Evolutionary conservation across 768 basidiomycete species (phyloP), one percentile per base, ranked within the genome.

Genomic region (Gyrodon lividus): DNA sequence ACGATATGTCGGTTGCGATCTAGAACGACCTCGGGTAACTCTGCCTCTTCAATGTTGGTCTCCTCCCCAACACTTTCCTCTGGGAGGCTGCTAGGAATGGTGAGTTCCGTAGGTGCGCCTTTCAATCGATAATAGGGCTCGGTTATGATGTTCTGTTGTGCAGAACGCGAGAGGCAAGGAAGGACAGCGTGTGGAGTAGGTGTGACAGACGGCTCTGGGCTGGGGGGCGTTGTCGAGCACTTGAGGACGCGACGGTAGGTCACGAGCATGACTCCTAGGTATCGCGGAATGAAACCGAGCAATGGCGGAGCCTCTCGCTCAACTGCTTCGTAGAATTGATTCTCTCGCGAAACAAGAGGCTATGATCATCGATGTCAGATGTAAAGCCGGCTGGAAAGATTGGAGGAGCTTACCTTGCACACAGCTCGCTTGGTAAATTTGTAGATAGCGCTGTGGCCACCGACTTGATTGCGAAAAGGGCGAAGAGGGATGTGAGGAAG

Each of bases 241-340:
- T 77, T 84, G 13, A 79, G 72, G 35, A 92, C 89, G 13, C 87
- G 82, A 22, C 97, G 84, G 65, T 98, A 98, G 46, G 88, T 96
- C 61, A 99, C 96, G 37, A 98, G 80, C 93, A 99, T 97, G 48
- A 99, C 97, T 20, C 97, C 97, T 14, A 99, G 78, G 70, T 99
- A 99, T 39, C 95, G 87, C n/a, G 97, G 97, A 53, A 98, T 97
- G 63, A 92, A 99, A 13, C 82, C 87, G 4, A 98, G 78, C 8
- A 99, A 77, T 4, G 92, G 93, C 0, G 97, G 96, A 0, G 92
- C 91, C 62, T 93, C 91, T 23, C 86, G 81, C 67, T 99, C 97
- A 28, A 98, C 93, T 2, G 94, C 83, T 67, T 99, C 97, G 66
- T 99, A 99, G 65, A 99, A 98, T 42, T 97, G 76, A 65, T 99